Percentiles rank a stretch among this genome's conserved stretches.
Evolutionary conservation across 1,284 basidiomycete genomes (phyloP).

Genomic region (Leccinum pachyderme): DNA sequence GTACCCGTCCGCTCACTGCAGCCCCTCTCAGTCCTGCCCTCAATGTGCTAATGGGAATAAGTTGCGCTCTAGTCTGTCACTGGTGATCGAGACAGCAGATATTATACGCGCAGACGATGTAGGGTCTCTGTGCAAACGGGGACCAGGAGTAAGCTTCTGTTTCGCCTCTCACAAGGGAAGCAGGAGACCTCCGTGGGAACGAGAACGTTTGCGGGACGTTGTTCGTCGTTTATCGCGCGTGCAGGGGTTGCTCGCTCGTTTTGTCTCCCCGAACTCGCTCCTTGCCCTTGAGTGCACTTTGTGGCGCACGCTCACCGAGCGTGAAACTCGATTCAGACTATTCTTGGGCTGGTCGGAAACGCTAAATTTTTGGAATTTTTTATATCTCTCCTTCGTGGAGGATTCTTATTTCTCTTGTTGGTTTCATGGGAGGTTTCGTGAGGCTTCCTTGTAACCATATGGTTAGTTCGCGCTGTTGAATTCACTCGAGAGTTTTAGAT

Average conservation of each 20-base stretch:
- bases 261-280: neutral
- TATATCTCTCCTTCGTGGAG: constrained; percentile 20
- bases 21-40: neutral
- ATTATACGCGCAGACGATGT: neutral
- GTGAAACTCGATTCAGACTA: constrained; percentile 39
- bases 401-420: neutral
- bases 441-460: no score
- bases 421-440: no score
- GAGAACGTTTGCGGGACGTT: neutral
- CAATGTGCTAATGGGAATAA: neutral
- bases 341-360: constrained; percentile 30
- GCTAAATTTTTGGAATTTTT: constrained; percentile 9
- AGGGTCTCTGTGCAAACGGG: neutral
- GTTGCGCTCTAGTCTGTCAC: neutral
- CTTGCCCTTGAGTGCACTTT: constrained; percentile 33
- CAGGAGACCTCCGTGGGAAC: neutral
- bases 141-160: neutral
- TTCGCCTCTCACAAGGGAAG: neutral
- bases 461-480: no score
- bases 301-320: constrained; percentile 18
- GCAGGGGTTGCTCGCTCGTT: neutral
- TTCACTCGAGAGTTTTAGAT: no score
- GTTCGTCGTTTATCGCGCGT: neutral
- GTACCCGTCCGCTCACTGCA: neutral
- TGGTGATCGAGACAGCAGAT: neutral